These are phyloP conservation scores for Discostella stelligera DNA, from an alignment of 352 stramenopile species.

Conservation along the genomic window DNA sequence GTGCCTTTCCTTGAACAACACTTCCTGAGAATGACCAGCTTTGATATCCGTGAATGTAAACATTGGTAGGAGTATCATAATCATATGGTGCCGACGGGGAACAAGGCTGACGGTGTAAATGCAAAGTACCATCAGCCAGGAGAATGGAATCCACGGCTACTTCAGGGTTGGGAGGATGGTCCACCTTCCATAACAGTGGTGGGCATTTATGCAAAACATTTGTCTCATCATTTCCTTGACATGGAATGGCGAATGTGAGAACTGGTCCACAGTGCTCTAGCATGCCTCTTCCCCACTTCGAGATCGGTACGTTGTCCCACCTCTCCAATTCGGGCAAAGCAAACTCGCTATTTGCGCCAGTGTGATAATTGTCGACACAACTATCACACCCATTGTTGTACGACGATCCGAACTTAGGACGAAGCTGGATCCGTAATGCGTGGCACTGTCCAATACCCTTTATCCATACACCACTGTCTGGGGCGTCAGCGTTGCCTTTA, in stretches of 20 bases:
- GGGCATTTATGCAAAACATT: constrained; percentile 47
- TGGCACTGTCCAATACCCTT: constrained; percentile 64
- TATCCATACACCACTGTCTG: constrained; percentile 46
- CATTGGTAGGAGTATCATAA: constrained; percentile 60
- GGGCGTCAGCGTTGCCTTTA: background rate
- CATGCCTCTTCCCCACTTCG: constrained; percentile 21
- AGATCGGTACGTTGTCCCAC: constrained; percentile 34
- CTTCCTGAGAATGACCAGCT: constrained; percentile 77
- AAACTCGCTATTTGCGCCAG: constrained; percentile 16
- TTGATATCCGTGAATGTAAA: constrained; percentile 82
- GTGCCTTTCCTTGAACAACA: constrained; percentile 62
- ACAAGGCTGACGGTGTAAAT: constrained; percentile 24
- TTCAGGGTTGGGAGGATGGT: constrained; percentile 55
- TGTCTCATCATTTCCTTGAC: constrained; percentile 17
- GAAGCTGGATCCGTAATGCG: constrained; percentile 65
- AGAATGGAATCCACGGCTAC: constrained; percentile 72
- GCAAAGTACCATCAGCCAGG: constrained; percentile 68
- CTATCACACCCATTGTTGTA: constrained; percentile 9
- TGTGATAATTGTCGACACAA: background rate
- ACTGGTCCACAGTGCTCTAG: constrained; percentile 34
- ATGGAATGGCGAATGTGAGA: constrained; percentile 61
- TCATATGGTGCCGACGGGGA: constrained; percentile 28
- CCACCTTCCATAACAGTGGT: constrained; percentile 79
- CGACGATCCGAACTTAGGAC: constrained; percentile 43
- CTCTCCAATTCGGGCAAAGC: constrained; percentile 30